Evolutionary conservation across 495 filamentous ascomycete species (phyloP).

Genomic region (Cercophora sp.): DNA sequence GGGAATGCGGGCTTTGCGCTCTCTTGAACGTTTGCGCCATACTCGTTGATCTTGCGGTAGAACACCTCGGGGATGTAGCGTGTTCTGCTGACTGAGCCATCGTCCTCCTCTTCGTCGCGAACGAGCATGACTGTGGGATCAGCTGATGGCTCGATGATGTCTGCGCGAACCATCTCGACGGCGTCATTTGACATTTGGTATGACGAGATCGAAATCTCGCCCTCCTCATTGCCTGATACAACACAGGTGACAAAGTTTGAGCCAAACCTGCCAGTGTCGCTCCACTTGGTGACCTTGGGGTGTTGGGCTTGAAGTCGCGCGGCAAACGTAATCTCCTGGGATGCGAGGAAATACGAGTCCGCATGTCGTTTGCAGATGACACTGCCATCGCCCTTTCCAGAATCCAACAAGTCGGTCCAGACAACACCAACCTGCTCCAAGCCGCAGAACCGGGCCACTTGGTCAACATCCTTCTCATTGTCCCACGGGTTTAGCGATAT

Average conservation of each 20-base stretch:
- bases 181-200: conserved; percentile 95
- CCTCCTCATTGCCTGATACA: conserved; percentile 84
- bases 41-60: conserved; percentile 92
- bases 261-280: conserved; percentile 88
- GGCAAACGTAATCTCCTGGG: conserved; percentile 86
- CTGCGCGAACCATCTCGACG: conserved; percentile 93
- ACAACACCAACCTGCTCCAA: conserved; percentile 90
- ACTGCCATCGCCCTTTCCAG: conserved; percentile 70
- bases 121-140: conserved; percentile 94
- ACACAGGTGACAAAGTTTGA: conserved; percentile 97
- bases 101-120: conserved; percentile 83
- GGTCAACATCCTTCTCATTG: conserved; percentile 76
- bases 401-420: conserved; percentile 88
- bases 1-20: conserved; percentile 96
- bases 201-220: conserved; percentile 80
- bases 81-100: conserved; percentile 61
- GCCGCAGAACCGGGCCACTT: conserved; percentile 78
- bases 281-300: conserved; percentile 94
- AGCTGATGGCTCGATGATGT: conserved; percentile 92
- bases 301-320: conserved; percentile 80
- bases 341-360: conserved; percentile 91
- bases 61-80: conserved; percentile 98
- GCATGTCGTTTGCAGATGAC: conserved; percentile 95
- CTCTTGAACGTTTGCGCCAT: conserved; percentile 91
- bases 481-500: conserved; percentile 84